Percentiles rank a stretch among this genome's conserved stretches.
Conservation (phyloP, 768 basidiomycete species). For the Leccinum subgranulosum region DNA sequence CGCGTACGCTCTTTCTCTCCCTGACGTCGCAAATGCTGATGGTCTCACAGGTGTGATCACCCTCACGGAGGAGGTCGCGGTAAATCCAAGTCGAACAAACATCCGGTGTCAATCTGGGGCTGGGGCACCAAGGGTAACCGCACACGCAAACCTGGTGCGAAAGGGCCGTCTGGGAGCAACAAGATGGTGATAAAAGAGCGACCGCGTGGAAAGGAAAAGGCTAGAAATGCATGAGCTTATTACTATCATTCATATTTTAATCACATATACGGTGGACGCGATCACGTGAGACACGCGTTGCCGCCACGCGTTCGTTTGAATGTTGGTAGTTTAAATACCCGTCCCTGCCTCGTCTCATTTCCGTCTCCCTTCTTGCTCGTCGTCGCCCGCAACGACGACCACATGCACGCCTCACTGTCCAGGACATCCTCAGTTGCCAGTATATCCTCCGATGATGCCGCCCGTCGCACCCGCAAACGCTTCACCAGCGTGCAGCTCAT, state of each 20-base stretch:
- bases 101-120: conserved; percentile 89
- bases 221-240: not conserved
- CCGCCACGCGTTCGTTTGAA: conserved; percentile 30
- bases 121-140: conserved; percentile 91
- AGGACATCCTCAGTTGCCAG: conserved; percentile 58
- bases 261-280: conserved; percentile 10
- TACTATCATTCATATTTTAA: too few species aligned
- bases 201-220: conserved; percentile 66
- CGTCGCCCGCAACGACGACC: conserved; percentile 2
- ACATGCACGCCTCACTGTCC: conserved; percentile 35
- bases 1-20: conserved; percentile 50
- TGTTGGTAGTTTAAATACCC: conserved; percentile 24
- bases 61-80: conserved; percentile 98
- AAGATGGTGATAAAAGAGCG: conserved; percentile 86
- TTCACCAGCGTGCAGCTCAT: conserved; percentile 67
- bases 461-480: conserved; percentile 64
- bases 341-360: not conserved
- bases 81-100: conserved; percentile 94
- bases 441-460: conserved; percentile 49
- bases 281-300: conserved; percentile 31
- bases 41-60: conserved; percentile 64
- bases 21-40: conserved; percentile 1
- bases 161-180: conserved; percentile 60
- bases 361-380: conserved; percentile 1
- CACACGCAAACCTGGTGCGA: conserved; percentile 89